These are phyloP conservation scores for Tubosaeta brunneosetosa DNA, from an alignment of 768 basidiomycete genomes.

Conservation along the genomic window DNA sequence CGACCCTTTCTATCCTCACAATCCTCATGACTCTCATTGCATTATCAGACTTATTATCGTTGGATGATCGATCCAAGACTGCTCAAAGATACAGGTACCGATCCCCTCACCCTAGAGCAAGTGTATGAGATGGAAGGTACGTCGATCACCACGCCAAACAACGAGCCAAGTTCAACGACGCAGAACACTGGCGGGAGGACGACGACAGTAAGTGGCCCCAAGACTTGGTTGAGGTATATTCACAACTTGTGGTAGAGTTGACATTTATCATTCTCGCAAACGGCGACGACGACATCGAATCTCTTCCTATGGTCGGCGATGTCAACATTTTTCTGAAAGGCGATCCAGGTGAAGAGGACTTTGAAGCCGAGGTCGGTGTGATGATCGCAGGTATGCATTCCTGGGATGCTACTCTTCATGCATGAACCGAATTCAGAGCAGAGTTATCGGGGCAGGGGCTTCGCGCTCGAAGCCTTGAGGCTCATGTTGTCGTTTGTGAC, in stretches of 20 bases:
- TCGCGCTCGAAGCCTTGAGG: conserved; percentile 57
- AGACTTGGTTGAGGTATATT: not conserved
- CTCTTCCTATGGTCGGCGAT: conserved; percentile 79
- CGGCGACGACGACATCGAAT: conserved; percentile 24
- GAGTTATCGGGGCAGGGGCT: conserved; percentile 62
- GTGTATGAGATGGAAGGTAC: conserved; percentile 89
- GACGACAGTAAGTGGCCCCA: conserved; percentile 57
- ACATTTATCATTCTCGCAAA: conserved; percentile 82
- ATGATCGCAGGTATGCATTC: conserved; percentile 76
- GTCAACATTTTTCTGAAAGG: conserved; percentile 87
- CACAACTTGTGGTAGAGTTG: conserved; percentile 47
- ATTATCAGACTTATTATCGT: conserved; percentile 65
- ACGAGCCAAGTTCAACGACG: not conserved
- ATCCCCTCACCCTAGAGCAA: conserved; percentile 72
- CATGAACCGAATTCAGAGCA: conserved; percentile 41
- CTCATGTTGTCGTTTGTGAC: conserved; percentile 70
- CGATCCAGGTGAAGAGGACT: conserved; percentile 35
- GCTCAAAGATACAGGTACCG: conserved; percentile 75
- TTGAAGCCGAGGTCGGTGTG: conserved; percentile 82
- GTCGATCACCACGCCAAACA: conserved; percentile 11
- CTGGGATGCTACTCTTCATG: not conserved
- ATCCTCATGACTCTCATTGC: not conserved
- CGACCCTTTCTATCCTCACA: not conserved
- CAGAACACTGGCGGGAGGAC: conserved; percentile 84
- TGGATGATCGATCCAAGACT: conserved; percentile 85